Base-by-base conservation (phyloP, 2,329 filamentous ascomycete species). In the Aspergillus latus region DNA sequence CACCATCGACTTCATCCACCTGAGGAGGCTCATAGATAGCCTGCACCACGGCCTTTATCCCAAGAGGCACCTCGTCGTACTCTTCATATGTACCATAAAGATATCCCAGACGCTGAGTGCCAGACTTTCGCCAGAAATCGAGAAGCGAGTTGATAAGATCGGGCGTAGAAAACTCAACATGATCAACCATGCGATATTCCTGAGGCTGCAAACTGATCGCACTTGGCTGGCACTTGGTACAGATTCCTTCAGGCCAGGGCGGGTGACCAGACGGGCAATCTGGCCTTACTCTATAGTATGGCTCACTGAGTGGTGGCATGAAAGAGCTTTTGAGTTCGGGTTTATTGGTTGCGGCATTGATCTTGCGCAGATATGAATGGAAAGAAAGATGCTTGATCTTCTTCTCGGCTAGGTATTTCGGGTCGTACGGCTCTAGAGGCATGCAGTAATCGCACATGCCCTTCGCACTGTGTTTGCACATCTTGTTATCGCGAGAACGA, bases 381-480 rank as follows among this genome's bases (percentile, higher is more conserved):
- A 97, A 97, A 0, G 94, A 97, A 29, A 94, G 82, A 74, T 99
- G 96, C 74, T 99, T 99, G 82, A 99, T 97, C 82, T 97, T 97
- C 81, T 93, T 95, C 66, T 99, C 93, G 30, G 85, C 84, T 15
- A 99, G 82, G 67, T 97, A 97, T 54, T 86, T 86, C n/a, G 88
- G 74, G 68, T 95, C 88, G 74, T 96, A 99, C 0, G 94, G 94
- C 69, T 99, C 94, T 49, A 97, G 78, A 0, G 95, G 95, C 85
- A 96, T 96, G 78, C 94, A 99, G 76, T 97, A 95, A 76, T 99
- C 94, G 75, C 94, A 99, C 94, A 99, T 99, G 72, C 94, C 94
- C 76, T 96, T 97, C 50, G 89, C 87, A 1, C 93, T 93, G 72
- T 99, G 94, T 60, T 90, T 88, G 78, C 94, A 99, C 92, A 99